These are phyloP conservation scores for Claviceps digitariae DNA, from an alignment of 2,329 filamentous ascomycete species.

Conservation along the genomic window DNA sequence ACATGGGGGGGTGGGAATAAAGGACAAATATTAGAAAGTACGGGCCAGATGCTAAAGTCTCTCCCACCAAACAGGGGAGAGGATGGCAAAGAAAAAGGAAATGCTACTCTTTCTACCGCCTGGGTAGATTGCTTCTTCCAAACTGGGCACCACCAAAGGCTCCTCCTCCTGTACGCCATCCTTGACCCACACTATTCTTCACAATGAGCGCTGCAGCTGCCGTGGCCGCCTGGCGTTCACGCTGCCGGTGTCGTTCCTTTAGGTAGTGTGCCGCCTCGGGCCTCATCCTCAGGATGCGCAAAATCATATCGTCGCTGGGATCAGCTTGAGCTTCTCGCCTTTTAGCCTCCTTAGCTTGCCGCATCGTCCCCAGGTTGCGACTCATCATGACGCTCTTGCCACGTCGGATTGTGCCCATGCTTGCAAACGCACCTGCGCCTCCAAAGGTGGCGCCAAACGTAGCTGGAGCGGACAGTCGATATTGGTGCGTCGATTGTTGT, in stretches of 20 bases:
- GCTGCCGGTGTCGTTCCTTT: constrained; percentile 81
- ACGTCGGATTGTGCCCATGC: constrained; percentile 52
- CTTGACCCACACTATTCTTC: constrained; percentile 64
- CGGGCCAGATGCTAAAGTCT: background rate
- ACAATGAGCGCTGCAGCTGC: constrained; percentile 92
- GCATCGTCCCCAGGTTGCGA: constrained; percentile 91
- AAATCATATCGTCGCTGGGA: constrained; percentile 94
- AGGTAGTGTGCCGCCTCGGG: constrained; percentile 81
- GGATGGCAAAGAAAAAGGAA: background rate
- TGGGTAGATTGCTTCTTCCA: constrained; percentile 32
- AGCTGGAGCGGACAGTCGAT: constrained; percentile 57
- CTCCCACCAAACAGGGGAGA: background rate
- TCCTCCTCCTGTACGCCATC: constrained; percentile 33
- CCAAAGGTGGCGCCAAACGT: constrained; percentile 22
- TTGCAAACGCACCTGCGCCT: constrained; percentile 37
- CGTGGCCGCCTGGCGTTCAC: constrained; percentile 80
- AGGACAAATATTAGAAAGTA: background rate
- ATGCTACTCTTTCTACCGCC: constrained; percentile 21
- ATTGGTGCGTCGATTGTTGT: constrained; percentile 29
- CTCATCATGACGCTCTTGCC: constrained; percentile 83
- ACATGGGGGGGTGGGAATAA: too few species aligned
- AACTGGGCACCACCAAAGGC: constrained; percentile 23
- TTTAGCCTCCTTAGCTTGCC: constrained; percentile 89
- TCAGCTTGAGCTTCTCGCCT: constrained; percentile 90
- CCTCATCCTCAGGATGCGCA: constrained; percentile 87